These are phyloP conservation scores for Polysphondylium violaceum DNA, from an alignment of 78 protist species.

Conservation along the genomic window DNA sequence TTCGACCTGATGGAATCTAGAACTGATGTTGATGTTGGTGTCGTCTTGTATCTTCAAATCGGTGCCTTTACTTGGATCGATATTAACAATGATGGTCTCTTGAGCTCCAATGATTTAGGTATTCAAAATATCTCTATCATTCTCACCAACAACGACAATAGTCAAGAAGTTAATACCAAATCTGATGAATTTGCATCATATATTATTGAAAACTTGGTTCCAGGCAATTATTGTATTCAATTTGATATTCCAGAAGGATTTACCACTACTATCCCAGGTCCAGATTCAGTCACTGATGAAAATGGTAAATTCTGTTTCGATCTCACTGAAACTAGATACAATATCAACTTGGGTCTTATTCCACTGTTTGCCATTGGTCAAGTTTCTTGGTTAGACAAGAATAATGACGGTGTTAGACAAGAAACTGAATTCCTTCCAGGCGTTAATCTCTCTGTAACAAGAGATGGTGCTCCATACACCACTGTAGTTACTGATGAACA, in stretches of 20 bases:
- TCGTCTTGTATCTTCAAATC: neutral
- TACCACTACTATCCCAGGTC: neutral
- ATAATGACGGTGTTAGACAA: constrained; percentile 9
- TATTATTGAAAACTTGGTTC: constrained; percentile 6
- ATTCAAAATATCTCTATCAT: neutral
- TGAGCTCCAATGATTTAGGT: neutral
- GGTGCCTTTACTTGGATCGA: constrained; percentile 3
- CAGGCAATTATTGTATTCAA: constrained; percentile 43
- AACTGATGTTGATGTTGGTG: neutral
- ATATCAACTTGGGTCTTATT: neutral
- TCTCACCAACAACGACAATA: neutral
- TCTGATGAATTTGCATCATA: neutral
- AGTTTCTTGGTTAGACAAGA: neutral
- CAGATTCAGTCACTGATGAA: neutral
- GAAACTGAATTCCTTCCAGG: neutral
- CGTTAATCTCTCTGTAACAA: neutral
- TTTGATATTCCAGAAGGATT: constrained; percentile 5
- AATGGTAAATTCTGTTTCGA: neutral
- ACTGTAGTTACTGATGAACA: neutral
- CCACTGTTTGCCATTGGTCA: neutral
- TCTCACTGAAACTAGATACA: neutral
- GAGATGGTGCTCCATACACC: neutral
- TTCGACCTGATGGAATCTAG: neutral
- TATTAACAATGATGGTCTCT: neutral
- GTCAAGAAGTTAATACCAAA: neutral